Base-by-base conservation (phyloP, 2,329 filamentous ascomycete species). In the Ophiostoma perfectum region DNA sequence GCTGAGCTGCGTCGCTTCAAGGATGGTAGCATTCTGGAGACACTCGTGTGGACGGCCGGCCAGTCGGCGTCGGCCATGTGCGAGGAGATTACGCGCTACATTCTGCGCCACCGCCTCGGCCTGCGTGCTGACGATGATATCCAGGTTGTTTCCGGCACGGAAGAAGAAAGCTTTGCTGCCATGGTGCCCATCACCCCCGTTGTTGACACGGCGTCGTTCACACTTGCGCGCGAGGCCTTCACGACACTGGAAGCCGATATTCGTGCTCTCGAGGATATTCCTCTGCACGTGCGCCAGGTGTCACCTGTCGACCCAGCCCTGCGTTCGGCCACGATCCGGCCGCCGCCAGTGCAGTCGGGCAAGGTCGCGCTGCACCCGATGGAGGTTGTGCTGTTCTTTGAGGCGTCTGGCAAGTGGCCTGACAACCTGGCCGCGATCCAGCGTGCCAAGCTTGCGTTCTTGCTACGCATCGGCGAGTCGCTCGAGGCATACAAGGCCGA, bases 1-100 rank as follows among this genome's bases (percentile, higher is more conserved):
- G 87, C 95, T 1, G 95, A 99, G 77, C 83, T 99, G 63, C 87
- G 95, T 72, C 90, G 95, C 27, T 99, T 99, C 82, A 96, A 93
- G 74, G 93, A 98, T 75, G 95, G 95, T 36, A 94, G 90, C 73
- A 97, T 99, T 72, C 83, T 93, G 8, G 96, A 99, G 78, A 97
- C 91, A 74, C 81, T 98, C 42, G 89, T 96, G 27, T 99, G 95
- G 95, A 83, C 83, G 2, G 85, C 88, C 72, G 67, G 67, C 11
- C 83, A 85, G 67, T 81, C 84, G 1, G 81, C 87, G 1, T 81
- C 83, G 2, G 86, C 88, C 6, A 86, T 97, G 27, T 86, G 92
- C 66, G 86, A 92, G 74, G 92, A 97, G 72, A 95, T 98, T 69
- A 80, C 93, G 64, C 81, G 83, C 4, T 91, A 93, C 75, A 82